These are phyloP conservation scores for Fusarium oxysporum DNA, from an alignment of 2,329 filamentous ascomycete species.

Conservation along the genomic window DNA sequence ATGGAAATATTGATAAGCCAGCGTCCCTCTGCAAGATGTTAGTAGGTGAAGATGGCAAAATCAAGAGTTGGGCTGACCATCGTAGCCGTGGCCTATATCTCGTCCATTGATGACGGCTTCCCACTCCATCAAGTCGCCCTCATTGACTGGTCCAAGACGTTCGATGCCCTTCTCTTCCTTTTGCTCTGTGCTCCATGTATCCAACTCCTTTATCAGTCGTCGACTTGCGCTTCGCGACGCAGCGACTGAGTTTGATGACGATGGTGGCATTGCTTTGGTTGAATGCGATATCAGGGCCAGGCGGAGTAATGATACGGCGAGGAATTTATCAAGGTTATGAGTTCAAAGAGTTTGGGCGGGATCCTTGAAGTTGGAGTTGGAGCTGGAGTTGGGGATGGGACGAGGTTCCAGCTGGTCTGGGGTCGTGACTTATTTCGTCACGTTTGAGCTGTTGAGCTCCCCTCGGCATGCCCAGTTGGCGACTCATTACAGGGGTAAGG, in stretches of 20 bases:
- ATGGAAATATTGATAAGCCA: constrained; percentile 86
- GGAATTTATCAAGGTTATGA: background rate
- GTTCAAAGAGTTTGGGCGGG: background rate
- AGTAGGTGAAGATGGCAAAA: background rate
- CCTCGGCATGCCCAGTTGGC: constrained; percentile 22
- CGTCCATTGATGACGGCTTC: constrained; percentile 70
- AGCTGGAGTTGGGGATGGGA: background rate
- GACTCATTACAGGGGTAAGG: constrained; percentile 39
- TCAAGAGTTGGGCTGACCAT: constrained; percentile 53
- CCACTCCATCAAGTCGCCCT: constrained; percentile 68
- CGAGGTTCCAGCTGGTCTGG: constrained; percentile 10
- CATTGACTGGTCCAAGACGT: constrained; percentile 65
- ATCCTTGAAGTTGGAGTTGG: background rate
- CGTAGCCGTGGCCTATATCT: constrained; percentile 66
- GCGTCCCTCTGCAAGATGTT: constrained; percentile 66
- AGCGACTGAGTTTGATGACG: constrained; percentile 33
- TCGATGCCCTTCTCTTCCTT: constrained; percentile 66
- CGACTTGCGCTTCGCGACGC: constrained; percentile 62
- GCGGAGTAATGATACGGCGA: background rate
- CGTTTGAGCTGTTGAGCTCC: constrained; percentile 6
- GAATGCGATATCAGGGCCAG: constrained; percentile 11
- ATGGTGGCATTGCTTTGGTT: constrained; percentile 25
- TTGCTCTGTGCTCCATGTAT: constrained; percentile 63
- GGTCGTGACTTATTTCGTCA: constrained; percentile 35
- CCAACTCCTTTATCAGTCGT: constrained; percentile 69